Evolutionary conservation across 306 rosid species (phyloP), one percentile per base, ranked within the genome.

Genomic region (Quercus agrifolia): DNA sequence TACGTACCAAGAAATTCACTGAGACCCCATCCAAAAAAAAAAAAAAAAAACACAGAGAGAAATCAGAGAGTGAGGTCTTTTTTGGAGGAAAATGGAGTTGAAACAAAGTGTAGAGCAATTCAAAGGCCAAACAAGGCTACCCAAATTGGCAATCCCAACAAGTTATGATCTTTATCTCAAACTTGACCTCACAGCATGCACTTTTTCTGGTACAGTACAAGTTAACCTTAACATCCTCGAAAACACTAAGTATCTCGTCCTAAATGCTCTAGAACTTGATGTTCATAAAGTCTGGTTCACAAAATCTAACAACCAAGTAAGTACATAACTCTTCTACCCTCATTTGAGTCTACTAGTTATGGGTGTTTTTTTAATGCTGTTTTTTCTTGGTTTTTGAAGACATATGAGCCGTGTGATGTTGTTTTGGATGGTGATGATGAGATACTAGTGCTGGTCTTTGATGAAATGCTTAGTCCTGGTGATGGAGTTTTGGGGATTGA

Each of bases 91-190:
- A 8, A 41, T 41, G 46, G 46, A 41, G 3, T 8, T 41, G 46
- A 41, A 41, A 41, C 46, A 41, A 20, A 76, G 14, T 57, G 72
- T 80, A 33, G 89, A 83, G 77, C 87, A 88, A 70, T 86, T 86
- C 89, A 88, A 88, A 49, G 88, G 90, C 67, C 89, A 77, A 81
- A 19, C 90, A 12, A 76, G 88, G 85, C 74, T 92, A 58, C 92
- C 92, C 27, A 80, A 77, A 18, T 86, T 86, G 30, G 90, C 91
- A 21, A 66, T 82, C 76, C 94, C 94, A 31, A 84, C 52, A 54
- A 67, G 31, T 75, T 88, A 87, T 27, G 87, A 90, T 77, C 90
- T 92, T 72, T 86, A 85, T 80, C 85, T 90, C 73, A 87, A 77
- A 59, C 86, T 85, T 68, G 80, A 92, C 75, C 91, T 90, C 72